Conservation (phyloP, 805 yeast genomes). For the Naumovozyma castellii region DNA sequence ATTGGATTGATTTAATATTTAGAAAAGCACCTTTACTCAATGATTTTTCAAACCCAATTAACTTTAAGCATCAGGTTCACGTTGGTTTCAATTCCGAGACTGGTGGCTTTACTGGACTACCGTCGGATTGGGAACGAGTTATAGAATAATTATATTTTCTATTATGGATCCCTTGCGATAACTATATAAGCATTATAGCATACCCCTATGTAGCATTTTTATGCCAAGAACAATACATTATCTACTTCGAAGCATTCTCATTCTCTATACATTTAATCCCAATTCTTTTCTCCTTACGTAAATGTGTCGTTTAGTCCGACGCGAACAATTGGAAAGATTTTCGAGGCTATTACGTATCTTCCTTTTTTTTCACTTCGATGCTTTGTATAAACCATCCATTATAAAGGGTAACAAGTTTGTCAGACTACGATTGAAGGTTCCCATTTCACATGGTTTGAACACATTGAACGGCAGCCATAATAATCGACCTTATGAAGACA, state of each 20-base stretch:
- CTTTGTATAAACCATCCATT: too few relatives aligned
- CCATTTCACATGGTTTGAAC: background rate
- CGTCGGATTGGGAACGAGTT: conserved; percentile 63
- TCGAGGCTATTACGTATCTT: too few relatives aligned
- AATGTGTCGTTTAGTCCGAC: too few relatives aligned
- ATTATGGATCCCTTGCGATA: background rate
- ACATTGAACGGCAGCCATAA: background rate
- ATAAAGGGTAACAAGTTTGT: background rate
- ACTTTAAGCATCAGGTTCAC: conserved; percentile 87
- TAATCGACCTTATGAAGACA: background rate
- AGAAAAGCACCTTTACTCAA: conserved; percentile 53
- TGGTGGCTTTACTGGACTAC: conserved; percentile 83
- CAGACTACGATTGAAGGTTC: background rate
- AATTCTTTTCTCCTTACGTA: too few relatives aligned
- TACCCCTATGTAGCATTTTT: too few relatives aligned
- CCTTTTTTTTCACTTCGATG: too few relatives aligned
- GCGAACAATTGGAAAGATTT: background rate
- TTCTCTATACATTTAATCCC: too few relatives aligned
- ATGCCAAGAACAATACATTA: too few relatives aligned
- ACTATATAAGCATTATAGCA: too few relatives aligned
- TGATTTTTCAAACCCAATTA: conserved; percentile 79
- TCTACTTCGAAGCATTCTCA: too few relatives aligned
- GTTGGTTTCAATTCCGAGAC: conserved; percentile 70
- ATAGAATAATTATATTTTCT: background rate
- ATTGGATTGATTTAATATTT: conserved; percentile 83